A percentile compares a stretch with the other conserved stretches of the same genome.
Conservation (phyloP, 768 basidiomycete genomes). For the Pleurotus pulmonarius region DNA sequence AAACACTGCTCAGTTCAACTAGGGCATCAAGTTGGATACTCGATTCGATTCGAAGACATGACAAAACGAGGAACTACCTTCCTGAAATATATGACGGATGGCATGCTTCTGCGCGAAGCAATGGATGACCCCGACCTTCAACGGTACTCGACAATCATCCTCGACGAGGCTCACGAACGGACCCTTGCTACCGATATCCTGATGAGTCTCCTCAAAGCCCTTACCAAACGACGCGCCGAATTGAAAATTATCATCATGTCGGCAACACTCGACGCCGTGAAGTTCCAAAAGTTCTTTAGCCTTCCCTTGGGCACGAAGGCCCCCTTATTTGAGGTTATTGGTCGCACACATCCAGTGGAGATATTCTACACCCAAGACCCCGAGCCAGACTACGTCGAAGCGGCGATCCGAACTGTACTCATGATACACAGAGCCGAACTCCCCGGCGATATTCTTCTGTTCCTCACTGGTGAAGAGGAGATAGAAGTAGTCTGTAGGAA, state of each 20-base stretch:
- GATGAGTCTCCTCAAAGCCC: conserved; percentile 88
- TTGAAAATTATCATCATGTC: conserved; percentile 98
- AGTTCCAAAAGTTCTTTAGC: conserved; percentile 93
- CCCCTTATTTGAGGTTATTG: conserved; percentile 85
- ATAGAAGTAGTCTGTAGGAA: conserved; percentile 94
- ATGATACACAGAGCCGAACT: conserved; percentile 97
- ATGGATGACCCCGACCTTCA: conserved; percentile 92
- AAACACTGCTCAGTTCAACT: conserved; percentile 63
- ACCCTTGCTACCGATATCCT: conserved; percentile 96
- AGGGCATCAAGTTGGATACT: conserved; percentile 36
- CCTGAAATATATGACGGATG: conserved; percentile 98
- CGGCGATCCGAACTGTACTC: conserved; percentile 89
- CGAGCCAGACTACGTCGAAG: conserved; percentile 93
- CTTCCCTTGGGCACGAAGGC: conserved; percentile 44
- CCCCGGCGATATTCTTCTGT: conserved; percentile 86
- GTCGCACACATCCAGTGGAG: conserved; percentile 91
- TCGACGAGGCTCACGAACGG: conserved; percentile 97
- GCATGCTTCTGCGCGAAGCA: conserved; percentile 97
- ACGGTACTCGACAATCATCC: conserved; percentile 93
- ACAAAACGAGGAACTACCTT: conserved; percentile 85
- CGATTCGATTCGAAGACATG: conserved; percentile 97
- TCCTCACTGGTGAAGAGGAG: conserved; percentile 97
- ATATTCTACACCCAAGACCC: conserved; percentile 91
- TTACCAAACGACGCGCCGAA: conserved; percentile 76
- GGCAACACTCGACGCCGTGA: conserved; percentile 91